Evolutionary conservation across 805 yeast species (phyloP), one percentile per base, ranked within the genome.

Genomic region (Teunomyces barrocoloradensis): DNA sequence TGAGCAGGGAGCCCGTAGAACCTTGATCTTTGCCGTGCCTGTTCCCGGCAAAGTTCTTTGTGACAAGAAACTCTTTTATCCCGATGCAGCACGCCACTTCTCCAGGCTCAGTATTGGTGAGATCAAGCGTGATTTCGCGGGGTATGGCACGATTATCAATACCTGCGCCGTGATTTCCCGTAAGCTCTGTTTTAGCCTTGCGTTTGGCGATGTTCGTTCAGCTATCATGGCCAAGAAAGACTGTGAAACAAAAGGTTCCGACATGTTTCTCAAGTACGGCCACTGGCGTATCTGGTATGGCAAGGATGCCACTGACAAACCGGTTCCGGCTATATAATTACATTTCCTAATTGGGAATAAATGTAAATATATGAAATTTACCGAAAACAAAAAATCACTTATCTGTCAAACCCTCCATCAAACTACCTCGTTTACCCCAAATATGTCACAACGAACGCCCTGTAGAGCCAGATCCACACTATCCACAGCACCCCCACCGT

Each of bases 251-350:
- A 48, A 42, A 12, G 68, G 64, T 2, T 63, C 78, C 0, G 46
- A 35, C 2, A 54, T 84, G 54, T 58, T 68, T 45, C 53, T 53
- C 4, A 80, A 75, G 53, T 87, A 83, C 55, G 61, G 60, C 9
- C 78, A 70, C 4, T 87, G 94, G 94, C 64, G 72, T 6, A 64
- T 84, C 1, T 77, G 82, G 81, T 87, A 79, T 53, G 87, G 85
- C 0, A 76, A 74, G 38, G 95, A 87, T 61, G 78, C 79, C 1
- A 73, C 87, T 5, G 90, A 85, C 53, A 71, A 64, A 12, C 28
- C 25, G 11, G 40, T 37, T 37, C 40, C 40, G n/a, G 29, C 11
- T 32, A 7, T 32, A 32, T 23, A 30, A 46, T 46, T 46, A 46
- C 49, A 29, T 42, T 46, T 21, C 49, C 49, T 32, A 37, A 33